These are phyloP conservation scores for Penicillium dipodomyicola DNA, from an alignment of 495 filamentous ascomycete species.

Conservation along the genomic window DNA sequence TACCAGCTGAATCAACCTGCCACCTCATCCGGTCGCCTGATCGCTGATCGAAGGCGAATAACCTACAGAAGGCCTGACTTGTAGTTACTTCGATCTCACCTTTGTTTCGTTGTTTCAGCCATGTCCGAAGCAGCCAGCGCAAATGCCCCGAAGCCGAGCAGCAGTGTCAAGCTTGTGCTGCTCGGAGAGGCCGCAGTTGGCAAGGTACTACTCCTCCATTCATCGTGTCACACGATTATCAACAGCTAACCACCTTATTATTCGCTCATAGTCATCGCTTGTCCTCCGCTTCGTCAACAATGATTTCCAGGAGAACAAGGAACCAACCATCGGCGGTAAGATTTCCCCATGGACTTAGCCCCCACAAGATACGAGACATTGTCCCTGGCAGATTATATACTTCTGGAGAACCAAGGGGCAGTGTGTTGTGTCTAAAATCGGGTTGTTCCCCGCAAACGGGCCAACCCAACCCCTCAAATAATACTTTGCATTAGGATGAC, in stretches of 20 bases:
- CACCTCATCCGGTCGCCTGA: slow-evolving; percentile 23
- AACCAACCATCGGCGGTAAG: slow-evolving; percentile 97
- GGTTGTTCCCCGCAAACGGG: slow-evolving; percentile 4
- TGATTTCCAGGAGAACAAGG: slow-evolving; percentile 99
- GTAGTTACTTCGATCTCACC: slow-evolving; percentile 11
- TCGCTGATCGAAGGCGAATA: slow-evolving; percentile 22
- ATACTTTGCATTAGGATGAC: slow-evolving; percentile 6
- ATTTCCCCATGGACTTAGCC: slow-evolving; percentile 13
- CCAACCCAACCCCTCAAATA: neutral
- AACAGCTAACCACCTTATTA: slow-evolving; percentile 22
- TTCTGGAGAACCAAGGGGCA: neutral
- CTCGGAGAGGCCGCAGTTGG: slow-evolving; percentile 96
- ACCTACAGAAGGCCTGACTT: slow-evolving; percentile 38
- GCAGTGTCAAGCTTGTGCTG: slow-evolving; percentile 97
- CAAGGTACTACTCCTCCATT: slow-evolving; percentile 63
- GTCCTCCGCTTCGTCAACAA: slow-evolving; percentile 99
- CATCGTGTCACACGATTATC: slow-evolving; percentile 6
- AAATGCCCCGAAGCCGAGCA: slow-evolving; percentile 87
- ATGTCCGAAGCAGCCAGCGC: slow-evolving; percentile 49
- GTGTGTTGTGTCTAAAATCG: slow-evolving; percentile 1
- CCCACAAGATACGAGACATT: slow-evolving; percentile 7
- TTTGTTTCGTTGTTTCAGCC: slow-evolving; percentile 15
- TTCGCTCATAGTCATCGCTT: slow-evolving; percentile 74
- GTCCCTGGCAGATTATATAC: neutral
- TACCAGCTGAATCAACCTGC: slow-evolving; percentile 27